Evolutionary conservation across 306 rosid genomes (phyloP), one percentile per base, ranked within the genome.

Genomic region (Pueraria montana): DNA sequence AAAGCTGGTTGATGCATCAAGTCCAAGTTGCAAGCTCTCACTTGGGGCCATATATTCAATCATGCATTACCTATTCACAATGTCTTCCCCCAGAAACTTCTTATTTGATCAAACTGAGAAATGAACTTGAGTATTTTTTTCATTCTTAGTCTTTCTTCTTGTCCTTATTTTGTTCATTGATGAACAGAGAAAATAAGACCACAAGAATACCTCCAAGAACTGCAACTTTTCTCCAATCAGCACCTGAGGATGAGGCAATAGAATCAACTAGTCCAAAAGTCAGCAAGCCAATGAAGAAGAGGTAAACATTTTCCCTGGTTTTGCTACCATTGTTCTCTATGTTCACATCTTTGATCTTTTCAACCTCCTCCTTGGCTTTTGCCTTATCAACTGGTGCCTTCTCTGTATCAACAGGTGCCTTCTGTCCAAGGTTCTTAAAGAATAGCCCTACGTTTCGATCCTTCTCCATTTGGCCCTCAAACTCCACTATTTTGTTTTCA

Each of bases 381-480:
- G 40, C 87, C 71, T 87, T 83, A 58, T 88, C 82, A 64, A 48
- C 48, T 13, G 88, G 86, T 23, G 78, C 84, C 27, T 80, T 85
- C 78, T 84, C n/a, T n/a, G n/a, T n/a, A n/a, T n/a, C n/a, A n/a
- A 48, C 48, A 17, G 88, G 86, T 23, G 78, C 84, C 27, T 80
- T 85, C 78, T 84, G 72, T 17, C 92, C 84, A 40, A 96, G 89
- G 77, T 70, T 94, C 89, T 92, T 90, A 46, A 94, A 94, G 90
- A 92, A 94, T 30, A 92, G 71, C 58, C 97, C 93, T 82, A 92
- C 97, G 9, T 96, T 96, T 82, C 90, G 67, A 40, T 89, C 99
- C 32, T 89, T 81, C 58, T 89, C 90, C 72, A 93, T 89, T 79
- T 90, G 86, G 42, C 66, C 94, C 83, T 96, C 93, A 40, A 96